phyloP scores from a whole-genome alignment of 2,329 filamentous ascomycete genomes.

The Pseudogymnoascus sp. region DNA sequence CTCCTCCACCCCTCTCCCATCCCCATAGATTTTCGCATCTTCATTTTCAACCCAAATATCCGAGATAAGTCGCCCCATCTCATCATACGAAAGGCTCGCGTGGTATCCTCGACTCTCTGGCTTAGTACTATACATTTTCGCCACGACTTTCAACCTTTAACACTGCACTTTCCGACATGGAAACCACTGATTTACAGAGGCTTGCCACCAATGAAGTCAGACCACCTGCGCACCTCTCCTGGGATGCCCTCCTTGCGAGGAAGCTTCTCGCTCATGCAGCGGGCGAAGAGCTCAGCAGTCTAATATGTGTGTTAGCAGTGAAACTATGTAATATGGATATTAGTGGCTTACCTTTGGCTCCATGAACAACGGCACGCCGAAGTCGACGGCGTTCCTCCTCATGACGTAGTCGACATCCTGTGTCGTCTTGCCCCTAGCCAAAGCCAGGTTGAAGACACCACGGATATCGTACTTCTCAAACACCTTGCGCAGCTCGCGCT shows the following conservation, averaged over 20 bases:
- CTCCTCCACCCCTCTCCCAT: not conserved
- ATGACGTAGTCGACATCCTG: constrained; percentile 96
- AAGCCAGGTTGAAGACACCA: constrained; percentile 90
- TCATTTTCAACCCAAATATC: not conserved
- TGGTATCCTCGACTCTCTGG: constrained; percentile 1
- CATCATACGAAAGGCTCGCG: not conserved
- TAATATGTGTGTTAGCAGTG: constrained; percentile 35
- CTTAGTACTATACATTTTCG: constrained; percentile 8
- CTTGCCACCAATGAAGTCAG: constrained; percentile 86
- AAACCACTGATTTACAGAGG: constrained; percentile 47
- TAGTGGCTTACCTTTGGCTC: constrained; percentile 72
- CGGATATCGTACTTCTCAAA: constrained; percentile 96
- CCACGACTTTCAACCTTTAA: constrained; percentile 1
- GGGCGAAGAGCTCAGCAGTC: constrained; percentile 93
- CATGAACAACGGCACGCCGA: constrained; percentile 96
- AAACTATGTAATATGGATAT: not conserved
- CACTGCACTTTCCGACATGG: not conserved
- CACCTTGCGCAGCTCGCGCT: constrained; percentile 86
- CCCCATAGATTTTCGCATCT: not conserved
- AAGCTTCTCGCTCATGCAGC: constrained; percentile 95
- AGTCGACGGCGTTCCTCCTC: constrained; percentile 96
- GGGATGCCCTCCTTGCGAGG: constrained; percentile 84
- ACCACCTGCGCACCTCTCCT: constrained; percentile 86
- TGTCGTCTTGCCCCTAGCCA: constrained; percentile 71
- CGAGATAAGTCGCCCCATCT: not conserved